Percentiles rank a stretch among this genome's conserved stretches.
These are phyloP conservation scores for Pisolithus orientalis DNA, from an alignment of 768 basidiomycete species.

Conservation along the genomic window DNA sequence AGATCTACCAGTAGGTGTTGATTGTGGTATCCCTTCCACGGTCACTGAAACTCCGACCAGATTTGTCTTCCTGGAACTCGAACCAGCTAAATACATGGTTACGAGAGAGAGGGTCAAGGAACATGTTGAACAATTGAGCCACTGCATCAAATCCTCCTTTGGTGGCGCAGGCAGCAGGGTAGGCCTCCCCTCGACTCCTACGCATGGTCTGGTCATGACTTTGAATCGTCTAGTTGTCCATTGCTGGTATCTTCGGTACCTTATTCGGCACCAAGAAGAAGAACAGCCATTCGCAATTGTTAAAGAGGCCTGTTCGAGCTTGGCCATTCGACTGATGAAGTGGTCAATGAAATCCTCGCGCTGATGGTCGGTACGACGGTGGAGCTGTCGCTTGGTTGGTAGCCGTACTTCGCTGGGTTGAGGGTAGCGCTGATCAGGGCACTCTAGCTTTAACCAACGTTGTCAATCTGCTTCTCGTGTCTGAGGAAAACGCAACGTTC, in stretches of 20 bases:
- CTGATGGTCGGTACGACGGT: conserved; percentile 61
- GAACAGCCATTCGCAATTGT: conserved; percentile 39
- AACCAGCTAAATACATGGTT: conserved; percentile 51
- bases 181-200: conserved; percentile 4
- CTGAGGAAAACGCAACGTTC: conserved; percentile 35
- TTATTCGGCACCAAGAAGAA: conserved; percentile 44
- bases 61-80: conserved; percentile 71
- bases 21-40: not conserved
- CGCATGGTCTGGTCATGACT: not conserved
- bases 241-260: conserved; percentile 39
- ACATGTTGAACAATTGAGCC: conserved; percentile 48
- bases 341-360: conserved; percentile 66
- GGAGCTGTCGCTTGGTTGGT: conserved; percentile 62
- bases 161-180: conserved; percentile 40
- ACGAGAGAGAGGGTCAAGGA: conserved; percentile 44
- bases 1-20: conserved; percentile 58
- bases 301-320: conserved; percentile 53
- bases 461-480: conserved; percentile 57
- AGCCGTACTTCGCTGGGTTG: not conserved
- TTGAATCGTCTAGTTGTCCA: conserved; percentile 19
- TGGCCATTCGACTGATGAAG: conserved; percentile 50
- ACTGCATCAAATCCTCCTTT: conserved; percentile 50
- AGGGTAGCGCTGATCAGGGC: conserved; percentile 1
- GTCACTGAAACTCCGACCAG: conserved; percentile 29
- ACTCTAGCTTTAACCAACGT: conserved; percentile 55